Evolutionary conservation across 768 basidiomycete genomes (phyloP).

Genomic region (Pleurotus ostreatus): DNA sequence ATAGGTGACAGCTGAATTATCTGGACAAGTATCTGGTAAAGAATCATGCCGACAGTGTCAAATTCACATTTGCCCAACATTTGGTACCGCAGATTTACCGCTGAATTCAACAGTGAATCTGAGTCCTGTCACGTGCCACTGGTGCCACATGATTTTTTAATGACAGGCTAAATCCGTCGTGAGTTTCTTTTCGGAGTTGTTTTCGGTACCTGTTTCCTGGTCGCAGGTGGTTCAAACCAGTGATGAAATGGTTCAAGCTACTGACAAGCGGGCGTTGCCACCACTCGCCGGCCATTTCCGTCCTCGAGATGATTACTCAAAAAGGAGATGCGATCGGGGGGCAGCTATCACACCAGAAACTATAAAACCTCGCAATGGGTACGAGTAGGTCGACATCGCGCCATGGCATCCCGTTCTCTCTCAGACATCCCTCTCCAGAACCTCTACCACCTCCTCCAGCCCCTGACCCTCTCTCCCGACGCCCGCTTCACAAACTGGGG

Average conservation of each 20-base stretch:
- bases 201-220: constrained; percentile 8
- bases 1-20: too few relatives aligned
- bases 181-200: constrained; percentile 3
- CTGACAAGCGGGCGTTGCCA: constrained; percentile 11
- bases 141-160: too few relatives aligned
- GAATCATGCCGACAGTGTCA: too few relatives aligned
- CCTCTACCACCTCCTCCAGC: constrained; percentile 51
- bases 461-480: constrained; percentile 44
- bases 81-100: too few relatives aligned
- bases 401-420: constrained; percentile 25
- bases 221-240: constrained; percentile 1
- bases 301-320: constrained; percentile 4
- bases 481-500: constrained; percentile 84
- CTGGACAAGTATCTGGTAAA: too few relatives aligned
- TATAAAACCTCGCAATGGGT: constrained; percentile 33
- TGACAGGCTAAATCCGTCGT: constrained; percentile 6
- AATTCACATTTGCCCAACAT: too few relatives aligned
- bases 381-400: constrained; percentile 23
- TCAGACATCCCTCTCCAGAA: constrained; percentile 35
- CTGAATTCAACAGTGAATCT: too few relatives aligned
- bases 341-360: constrained; percentile 15
- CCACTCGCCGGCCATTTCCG: constrained; percentile 9
- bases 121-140: too few relatives aligned
- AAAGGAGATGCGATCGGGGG: constrained; percentile 23
- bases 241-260: neutral